A percentile compares a stretch with the other conserved stretches of the same genome.
Conservation (phyloP, 768 basidiomycete species). For the Termitomyces sp. region DNA sequence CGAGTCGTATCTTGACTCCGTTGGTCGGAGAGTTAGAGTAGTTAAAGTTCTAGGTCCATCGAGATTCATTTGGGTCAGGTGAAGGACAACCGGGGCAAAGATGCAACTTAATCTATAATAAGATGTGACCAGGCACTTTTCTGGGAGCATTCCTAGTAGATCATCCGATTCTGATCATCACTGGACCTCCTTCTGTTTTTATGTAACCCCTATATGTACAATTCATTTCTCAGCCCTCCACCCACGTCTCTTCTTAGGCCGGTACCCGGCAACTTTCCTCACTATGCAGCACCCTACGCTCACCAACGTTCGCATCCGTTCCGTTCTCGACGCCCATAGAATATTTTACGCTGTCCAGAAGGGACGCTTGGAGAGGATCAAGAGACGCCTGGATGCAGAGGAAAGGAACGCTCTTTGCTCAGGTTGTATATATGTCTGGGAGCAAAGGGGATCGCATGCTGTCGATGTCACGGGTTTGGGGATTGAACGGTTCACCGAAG, state of each 20-base stretch:
- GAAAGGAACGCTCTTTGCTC: conserved; percentile 61
- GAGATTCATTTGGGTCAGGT: background rate
- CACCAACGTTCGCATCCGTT: conserved; percentile 70
- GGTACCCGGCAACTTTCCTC: background rate
- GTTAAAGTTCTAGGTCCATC: conserved; percentile 34
- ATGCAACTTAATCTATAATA: conserved; percentile 22
- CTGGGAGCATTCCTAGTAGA: conserved; percentile 5
- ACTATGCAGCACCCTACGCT: conserved; percentile 68
- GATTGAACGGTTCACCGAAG: conserved; percentile 85
- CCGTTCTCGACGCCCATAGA: conserved; percentile 75
- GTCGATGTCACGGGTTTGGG: conserved; percentile 74
- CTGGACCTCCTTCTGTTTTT: background rate
- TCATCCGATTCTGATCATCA: conserved; percentile 12
- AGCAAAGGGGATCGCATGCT: conserved; percentile 71
- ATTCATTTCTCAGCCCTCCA: background rate
- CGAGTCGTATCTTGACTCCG: background rate
- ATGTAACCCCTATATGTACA: conserved; percentile 12
- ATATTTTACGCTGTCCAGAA: conserved; percentile 74
- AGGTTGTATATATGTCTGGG: conserved; percentile 69
- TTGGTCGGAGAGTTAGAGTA: conserved; percentile 43
- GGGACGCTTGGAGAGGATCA: conserved; percentile 67
- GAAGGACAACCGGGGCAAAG: conserved; percentile 9
- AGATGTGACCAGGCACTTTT: conserved; percentile 7
- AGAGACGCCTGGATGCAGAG: conserved; percentile 74
- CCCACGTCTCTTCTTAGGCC: background rate